phyloP scores from a whole-genome alignment of 108 stramenopile genomes.

The Cyclostephanos invisitatus region DNA sequence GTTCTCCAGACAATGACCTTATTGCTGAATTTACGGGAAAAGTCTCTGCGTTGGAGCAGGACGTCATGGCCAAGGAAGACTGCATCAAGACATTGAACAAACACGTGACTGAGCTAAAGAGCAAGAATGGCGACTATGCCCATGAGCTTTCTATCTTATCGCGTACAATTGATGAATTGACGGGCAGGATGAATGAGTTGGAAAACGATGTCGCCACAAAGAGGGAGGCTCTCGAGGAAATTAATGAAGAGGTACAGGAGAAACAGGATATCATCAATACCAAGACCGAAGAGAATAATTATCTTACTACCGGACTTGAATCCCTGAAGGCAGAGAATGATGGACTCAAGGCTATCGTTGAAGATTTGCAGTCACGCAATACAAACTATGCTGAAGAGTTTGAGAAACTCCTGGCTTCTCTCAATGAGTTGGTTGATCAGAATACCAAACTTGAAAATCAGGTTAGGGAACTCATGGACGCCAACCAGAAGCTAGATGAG shows the following conservation, averaged over 20 bases:
- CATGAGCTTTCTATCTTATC: conserved; percentile 1
- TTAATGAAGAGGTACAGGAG: not conserved
- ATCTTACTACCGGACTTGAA: not conserved
- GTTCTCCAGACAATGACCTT: not conserved
- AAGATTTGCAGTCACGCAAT: conserved; percentile 7
- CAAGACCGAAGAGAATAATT: not conserved
- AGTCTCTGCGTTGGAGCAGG: not conserved
- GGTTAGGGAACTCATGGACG: conserved; percentile 9
- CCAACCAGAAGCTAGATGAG: not conserved
- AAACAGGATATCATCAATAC: conserved; percentile 1
- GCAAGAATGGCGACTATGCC: not conserved
- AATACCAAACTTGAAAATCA: conserved; percentile 9
- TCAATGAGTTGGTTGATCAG: conserved; percentile 16
- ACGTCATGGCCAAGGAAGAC: not conserved
- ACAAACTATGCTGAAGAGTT: not conserved
- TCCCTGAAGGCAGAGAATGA: not conserved
- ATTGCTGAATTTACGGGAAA: conserved; percentile 8
- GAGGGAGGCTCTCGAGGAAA: conserved; percentile 3
- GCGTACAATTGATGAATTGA: conserved; percentile 6
- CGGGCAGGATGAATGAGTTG: not conserved
- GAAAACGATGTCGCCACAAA: conserved; percentile 8
- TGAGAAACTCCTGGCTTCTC: conserved; percentile 12
- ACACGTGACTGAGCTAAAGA: conserved; percentile 2
- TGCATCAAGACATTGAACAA: not conserved
- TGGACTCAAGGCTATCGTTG: conserved; percentile 2